phyloP scores from a whole-genome alignment of 2,329 filamentous ascomycete species.

The Colletotrichum cereale region DNA sequence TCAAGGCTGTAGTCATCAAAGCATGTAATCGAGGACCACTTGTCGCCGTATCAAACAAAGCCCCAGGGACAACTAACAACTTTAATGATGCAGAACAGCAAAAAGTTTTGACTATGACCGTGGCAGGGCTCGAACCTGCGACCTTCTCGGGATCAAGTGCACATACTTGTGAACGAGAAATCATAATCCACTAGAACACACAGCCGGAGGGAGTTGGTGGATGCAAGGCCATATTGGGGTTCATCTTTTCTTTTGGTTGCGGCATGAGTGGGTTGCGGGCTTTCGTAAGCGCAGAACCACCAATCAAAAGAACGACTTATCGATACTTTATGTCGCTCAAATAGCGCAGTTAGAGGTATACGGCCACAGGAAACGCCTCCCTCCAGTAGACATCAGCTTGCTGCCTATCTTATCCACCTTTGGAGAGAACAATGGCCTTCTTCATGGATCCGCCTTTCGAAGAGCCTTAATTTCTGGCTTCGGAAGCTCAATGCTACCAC shows the following conservation, averaged over 20 bases:
- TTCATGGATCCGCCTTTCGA: constrained; percentile 11
- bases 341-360: constrained; percentile 21
- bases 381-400: constrained; percentile 4
- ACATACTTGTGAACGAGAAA: constrained; percentile 30
- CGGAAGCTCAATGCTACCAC: constrained; percentile 4
- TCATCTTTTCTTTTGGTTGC: not conserved
- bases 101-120: constrained; percentile 17
- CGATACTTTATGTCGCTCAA: constrained; percentile 9
- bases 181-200: constrained; percentile 31
- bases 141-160: constrained; percentile 27
- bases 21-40: too few relatives aligned
- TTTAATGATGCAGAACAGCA: not conserved
- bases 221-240: not conserved
- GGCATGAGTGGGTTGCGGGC: not conserved
- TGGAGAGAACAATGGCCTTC: not conserved
- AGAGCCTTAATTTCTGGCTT: constrained; percentile 12
- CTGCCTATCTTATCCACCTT: constrained; percentile 5
- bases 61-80: not conserved
- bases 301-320: constrained; percentile 3
- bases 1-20: too few relatives aligned
- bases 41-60: too few relatives aligned
- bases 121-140: constrained; percentile 30
- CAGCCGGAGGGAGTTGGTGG: constrained; percentile 4
- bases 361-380: constrained; percentile 12
- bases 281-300: not conserved